These are phyloP conservation scores for Penicillium coprophilum DNA, from an alignment of 495 filamentous ascomycete genomes.

Conservation along the genomic window DNA sequence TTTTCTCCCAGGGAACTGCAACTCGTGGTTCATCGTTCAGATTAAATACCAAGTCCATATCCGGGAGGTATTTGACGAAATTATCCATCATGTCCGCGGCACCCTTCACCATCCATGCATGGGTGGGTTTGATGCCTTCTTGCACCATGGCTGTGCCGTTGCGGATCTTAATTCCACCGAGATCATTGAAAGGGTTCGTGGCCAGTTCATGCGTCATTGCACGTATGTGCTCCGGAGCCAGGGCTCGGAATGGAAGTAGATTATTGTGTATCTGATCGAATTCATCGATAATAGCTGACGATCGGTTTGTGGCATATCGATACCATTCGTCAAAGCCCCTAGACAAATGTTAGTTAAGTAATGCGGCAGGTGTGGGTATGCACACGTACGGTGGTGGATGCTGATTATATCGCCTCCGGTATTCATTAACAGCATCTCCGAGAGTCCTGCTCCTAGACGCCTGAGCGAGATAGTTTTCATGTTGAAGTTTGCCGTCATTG, in stretches of 20 bases:
- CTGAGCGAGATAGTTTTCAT: slow-evolving; percentile 36
- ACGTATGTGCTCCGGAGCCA: slow-evolving; percentile 61
- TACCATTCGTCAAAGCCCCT: slow-evolving; percentile 64
- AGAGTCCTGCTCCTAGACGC: slow-evolving; percentile 40
- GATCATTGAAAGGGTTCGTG: slow-evolving; percentile 50
- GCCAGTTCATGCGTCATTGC: slow-evolving; percentile 42
- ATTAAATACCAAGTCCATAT: slow-evolving; percentile 83
- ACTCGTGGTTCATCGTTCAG: slow-evolving; percentile 75
- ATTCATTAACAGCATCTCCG: slow-evolving; percentile 41
- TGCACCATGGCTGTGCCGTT: slow-evolving; percentile 45
- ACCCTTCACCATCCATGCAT: slow-evolving; percentile 57
- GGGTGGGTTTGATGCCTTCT: slow-evolving; percentile 48
- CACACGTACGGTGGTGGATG: slow-evolving; percentile 47
- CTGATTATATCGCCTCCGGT: slow-evolving; percentile 45
- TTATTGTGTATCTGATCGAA: slow-evolving; percentile 72
- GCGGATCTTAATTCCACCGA: slow-evolving; percentile 49
- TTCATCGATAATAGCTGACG: slow-evolving; percentile 69
- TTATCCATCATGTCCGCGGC: slow-evolving; percentile 63
- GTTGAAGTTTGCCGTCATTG: slow-evolving; percentile 37
- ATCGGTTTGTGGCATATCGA: slow-evolving; percentile 61
- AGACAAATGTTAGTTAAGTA: slow-evolving; percentile 13
- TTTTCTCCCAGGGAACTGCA: slow-evolving; percentile 65
- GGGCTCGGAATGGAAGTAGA: slow-evolving; percentile 70
- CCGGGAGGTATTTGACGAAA: slow-evolving; percentile 69
- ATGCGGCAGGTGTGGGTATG: not conserved